Percentiles rank a stretch among this genome's conserved stretches.
Evolutionary conservation across 2,329 filamentous ascomycete genomes (phyloP).

Genomic region (Penicillium digitatum): DNA sequence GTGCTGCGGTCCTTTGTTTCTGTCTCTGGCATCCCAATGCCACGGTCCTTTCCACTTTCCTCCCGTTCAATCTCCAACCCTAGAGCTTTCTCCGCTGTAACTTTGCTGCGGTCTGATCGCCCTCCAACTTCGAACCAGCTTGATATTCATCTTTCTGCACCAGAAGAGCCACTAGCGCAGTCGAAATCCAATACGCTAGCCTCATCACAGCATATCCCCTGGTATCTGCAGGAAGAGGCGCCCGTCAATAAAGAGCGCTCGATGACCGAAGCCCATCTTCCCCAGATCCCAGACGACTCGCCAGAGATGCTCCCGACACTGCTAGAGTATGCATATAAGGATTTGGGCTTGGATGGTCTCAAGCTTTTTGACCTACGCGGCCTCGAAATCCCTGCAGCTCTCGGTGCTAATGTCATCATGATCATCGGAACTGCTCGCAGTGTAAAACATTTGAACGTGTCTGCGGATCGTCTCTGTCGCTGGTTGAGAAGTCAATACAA

Average conservation of each 20-base stretch:
- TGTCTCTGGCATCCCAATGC: slow-evolving; percentile 25
- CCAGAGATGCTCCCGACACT: slow-evolving; percentile 69
- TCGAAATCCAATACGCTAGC: slow-evolving; percentile 1
- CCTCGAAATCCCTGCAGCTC: slow-evolving; percentile 78
- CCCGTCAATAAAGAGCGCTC: slow-evolving; percentile 39
- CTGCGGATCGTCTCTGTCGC: slow-evolving; percentile 80
- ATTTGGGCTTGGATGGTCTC: slow-evolving; percentile 81
- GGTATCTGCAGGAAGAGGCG: slow-evolving; percentile 73
- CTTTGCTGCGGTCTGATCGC: slow-evolving; percentile 24
- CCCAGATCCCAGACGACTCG: slow-evolving; percentile 62
- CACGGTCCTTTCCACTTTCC: slow-evolving; percentile 15
- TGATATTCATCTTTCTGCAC: slow-evolving; percentile 11
- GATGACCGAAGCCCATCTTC: slow-evolving; percentile 55
- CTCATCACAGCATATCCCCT: slow-evolving; percentile 53
- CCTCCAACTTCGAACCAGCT: slow-evolving; percentile 16
- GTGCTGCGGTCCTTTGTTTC: slow-evolving; percentile 30
- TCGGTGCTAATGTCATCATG: slow-evolving; percentile 89
- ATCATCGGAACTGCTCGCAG: slow-evolving; percentile 85
- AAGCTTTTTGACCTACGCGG: slow-evolving; percentile 75
- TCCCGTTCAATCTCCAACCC: slow-evolving; percentile 14
- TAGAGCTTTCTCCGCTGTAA: slow-evolving; percentile 25
- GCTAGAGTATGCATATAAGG: slow-evolving; percentile 73
- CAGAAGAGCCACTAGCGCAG: slow-evolving; percentile 6
- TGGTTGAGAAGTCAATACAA: slow-evolving; percentile 73
- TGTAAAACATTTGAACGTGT: slow-evolving; percentile 88